phyloP scores from a whole-genome alignment of 805 yeast species.

The Saccharomyces kudriavzevii region DNA sequence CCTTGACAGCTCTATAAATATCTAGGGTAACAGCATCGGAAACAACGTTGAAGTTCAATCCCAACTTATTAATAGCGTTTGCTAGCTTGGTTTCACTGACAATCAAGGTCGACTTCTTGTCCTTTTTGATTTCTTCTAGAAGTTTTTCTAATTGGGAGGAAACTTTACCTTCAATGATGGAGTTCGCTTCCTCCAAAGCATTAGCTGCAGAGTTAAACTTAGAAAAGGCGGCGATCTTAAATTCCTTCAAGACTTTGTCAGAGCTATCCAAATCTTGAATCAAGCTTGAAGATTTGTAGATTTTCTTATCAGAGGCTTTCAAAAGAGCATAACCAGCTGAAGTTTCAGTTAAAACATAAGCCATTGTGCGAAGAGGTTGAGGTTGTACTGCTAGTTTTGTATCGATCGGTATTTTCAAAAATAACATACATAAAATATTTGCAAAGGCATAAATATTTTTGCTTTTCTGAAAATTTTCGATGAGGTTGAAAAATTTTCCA shows the following conservation, averaged over 20 bases:
- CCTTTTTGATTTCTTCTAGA: constrained; percentile 66
- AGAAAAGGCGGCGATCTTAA: constrained; percentile 91
- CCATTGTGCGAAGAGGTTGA: constrained; percentile 37
- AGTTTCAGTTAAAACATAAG: constrained; percentile 91
- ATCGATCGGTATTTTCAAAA: neutral
- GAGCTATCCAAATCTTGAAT: constrained; percentile 72
- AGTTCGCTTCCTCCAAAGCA: constrained; percentile 90
- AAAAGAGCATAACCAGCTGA: constrained; percentile 98
- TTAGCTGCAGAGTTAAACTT: constrained; percentile 91
- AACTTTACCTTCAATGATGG: constrained; percentile 89
- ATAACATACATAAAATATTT: neutral
- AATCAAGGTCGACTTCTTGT: constrained; percentile 77
- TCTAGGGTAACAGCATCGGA: constrained; percentile 94
- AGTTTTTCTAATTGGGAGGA: constrained; percentile 72
- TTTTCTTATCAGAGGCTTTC: constrained; percentile 95
- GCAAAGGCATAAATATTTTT: neutral
- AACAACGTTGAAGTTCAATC: constrained; percentile 76
- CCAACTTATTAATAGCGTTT: constrained; percentile 91
- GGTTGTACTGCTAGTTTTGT: neutral
- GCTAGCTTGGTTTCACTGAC: constrained; percentile 95
- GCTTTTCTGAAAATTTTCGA: constrained; percentile 17
- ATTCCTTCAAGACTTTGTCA: constrained; percentile 79
- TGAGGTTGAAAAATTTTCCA: constrained; percentile 8
- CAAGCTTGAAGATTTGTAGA: constrained; percentile 73
- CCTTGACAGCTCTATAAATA: constrained; percentile 90